Percentiles rank a stretch among this genome's conserved stretches.
These are phyloP conservation scores for Dipodascus geniculatus DNA, from an alignment of 805 yeast species.

Conservation along the genomic window DNA sequence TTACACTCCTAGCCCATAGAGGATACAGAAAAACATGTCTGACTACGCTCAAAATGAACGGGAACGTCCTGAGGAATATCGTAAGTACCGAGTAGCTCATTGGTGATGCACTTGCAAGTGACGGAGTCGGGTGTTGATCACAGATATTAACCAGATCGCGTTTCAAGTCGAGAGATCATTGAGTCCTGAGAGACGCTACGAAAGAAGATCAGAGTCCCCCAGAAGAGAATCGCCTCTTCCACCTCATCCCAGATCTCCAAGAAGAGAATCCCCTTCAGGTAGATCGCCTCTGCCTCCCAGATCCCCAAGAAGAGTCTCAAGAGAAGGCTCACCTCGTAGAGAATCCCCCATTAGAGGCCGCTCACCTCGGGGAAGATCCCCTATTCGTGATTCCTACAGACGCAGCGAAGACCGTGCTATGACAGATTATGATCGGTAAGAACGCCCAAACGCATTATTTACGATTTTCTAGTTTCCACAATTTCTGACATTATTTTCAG, in stretches of 20 bases:
- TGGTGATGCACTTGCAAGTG: too few relatives aligned
- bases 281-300: not conserved
- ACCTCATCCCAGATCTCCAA: slow-evolving; percentile 4
- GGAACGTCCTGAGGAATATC: slow-evolving; percentile 5
- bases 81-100: too few relatives aligned
- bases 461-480: not conserved
- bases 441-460: not conserved
- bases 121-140: too few relatives aligned
- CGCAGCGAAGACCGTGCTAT: slow-evolving; percentile 9
- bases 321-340: slow-evolving; percentile 4
- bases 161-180: slow-evolving; percentile 5
- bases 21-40: slow-evolving; percentile 7
- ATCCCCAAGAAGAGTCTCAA: slow-evolving; percentile 4
- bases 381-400: slow-evolving; percentile 14
- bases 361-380: not conserved
- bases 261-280: slow-evolving; percentile 1
- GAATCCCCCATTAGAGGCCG: slow-evolving; percentile 13
- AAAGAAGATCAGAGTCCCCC: slow-evolving; percentile 14
- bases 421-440: slow-evolving; percentile 4
- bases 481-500: not conserved
- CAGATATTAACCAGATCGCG: not conserved
- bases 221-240: slow-evolving; percentile 10
- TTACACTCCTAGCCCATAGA: not conserved
- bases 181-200: slow-evolving; percentile 14
- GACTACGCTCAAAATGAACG: slow-evolving; percentile 12